These are phyloP conservation scores for Porphyrellus cyaneotinctus DNA, from an alignment of 768 basidiomycete species.

Conservation along the genomic window DNA sequence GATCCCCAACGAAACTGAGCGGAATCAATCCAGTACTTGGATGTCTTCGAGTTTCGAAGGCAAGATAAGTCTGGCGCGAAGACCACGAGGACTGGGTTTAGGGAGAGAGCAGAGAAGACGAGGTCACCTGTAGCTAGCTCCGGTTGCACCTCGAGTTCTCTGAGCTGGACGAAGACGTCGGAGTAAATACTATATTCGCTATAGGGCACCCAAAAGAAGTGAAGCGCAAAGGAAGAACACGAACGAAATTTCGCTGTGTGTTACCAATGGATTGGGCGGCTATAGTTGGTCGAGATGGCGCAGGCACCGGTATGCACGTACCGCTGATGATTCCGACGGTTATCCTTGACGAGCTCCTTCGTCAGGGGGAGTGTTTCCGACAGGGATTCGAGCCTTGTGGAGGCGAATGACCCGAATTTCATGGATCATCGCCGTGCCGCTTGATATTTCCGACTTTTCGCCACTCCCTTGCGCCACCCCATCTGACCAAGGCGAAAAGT, in stretches of 20 bases:
- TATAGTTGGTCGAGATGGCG: background rate
- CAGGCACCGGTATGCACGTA: conserved; percentile 47
- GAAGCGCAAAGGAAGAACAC: conserved; percentile 35
- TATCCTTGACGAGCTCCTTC: conserved; percentile 1
- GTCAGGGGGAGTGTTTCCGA: background rate
- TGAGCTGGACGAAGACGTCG: conserved; percentile 42
- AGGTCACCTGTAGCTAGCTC: conserved; percentile 6
- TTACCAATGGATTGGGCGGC: conserved; percentile 24
- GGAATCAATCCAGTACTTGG: conserved; percentile 40
- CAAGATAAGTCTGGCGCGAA: conserved; percentile 23
- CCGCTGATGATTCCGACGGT: conserved; percentile 6
- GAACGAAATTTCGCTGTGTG: conserved; percentile 22
- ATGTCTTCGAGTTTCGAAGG: conserved; percentile 27
- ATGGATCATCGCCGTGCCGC: background rate
- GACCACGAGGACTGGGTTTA: background rate
- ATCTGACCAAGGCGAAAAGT: background rate
- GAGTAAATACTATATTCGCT: conserved; percentile 52
- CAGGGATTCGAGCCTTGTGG: background rate
- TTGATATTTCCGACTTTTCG: too few relatives aligned
- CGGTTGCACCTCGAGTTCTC: conserved; percentile 28
- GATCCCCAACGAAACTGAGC: conserved; percentile 25
- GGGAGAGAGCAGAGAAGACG: background rate
- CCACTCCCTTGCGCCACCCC: too few relatives aligned
- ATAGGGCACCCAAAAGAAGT: conserved; percentile 53
- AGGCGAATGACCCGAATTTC: background rate